phyloP scores from a whole-genome alignment of 331 rosid genomes.

The Cydonia oblonga region DNA sequence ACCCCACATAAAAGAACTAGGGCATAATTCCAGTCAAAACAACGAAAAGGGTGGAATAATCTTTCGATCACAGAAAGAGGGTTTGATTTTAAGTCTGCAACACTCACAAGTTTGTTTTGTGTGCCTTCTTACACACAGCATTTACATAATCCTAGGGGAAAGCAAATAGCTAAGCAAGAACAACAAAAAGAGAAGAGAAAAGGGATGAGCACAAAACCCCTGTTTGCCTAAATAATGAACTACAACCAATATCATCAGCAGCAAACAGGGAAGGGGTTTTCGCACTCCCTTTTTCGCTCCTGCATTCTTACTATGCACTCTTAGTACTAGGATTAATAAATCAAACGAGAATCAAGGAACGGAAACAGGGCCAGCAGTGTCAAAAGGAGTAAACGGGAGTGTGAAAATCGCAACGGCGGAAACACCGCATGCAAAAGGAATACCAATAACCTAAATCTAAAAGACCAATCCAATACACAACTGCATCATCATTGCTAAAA shows the following conservation, averaged over 20 bases:
- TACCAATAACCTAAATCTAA: not conserved
- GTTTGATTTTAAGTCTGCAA: not conserved
- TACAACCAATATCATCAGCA: not conserved
- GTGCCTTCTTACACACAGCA: not conserved
- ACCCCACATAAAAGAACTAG: not conserved
- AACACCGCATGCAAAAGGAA: not conserved
- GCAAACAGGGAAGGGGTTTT: not conserved
- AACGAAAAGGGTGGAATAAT: not conserved
- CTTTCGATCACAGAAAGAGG: not conserved
- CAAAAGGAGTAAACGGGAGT: not conserved
- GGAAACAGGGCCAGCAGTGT: not conserved
- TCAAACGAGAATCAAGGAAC: not conserved
- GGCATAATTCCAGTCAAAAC: not conserved
- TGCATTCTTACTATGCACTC: no score
- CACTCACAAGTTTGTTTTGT: not conserved
- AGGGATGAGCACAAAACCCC: not conserved
- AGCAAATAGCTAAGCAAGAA: not conserved
- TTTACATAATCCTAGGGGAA: not conserved
- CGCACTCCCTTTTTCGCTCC: no score
- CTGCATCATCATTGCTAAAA: constrained; percentile 5
- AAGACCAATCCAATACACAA: not conserved
- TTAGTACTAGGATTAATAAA: no score
- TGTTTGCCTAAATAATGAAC: not conserved
- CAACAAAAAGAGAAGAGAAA: not conserved
- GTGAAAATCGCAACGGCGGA: not conserved